These are phyloP conservation scores for Vaccinium corymbosum DNA, from an alignment of 148 eudicot genomes.

Conservation along the genomic window DNA sequence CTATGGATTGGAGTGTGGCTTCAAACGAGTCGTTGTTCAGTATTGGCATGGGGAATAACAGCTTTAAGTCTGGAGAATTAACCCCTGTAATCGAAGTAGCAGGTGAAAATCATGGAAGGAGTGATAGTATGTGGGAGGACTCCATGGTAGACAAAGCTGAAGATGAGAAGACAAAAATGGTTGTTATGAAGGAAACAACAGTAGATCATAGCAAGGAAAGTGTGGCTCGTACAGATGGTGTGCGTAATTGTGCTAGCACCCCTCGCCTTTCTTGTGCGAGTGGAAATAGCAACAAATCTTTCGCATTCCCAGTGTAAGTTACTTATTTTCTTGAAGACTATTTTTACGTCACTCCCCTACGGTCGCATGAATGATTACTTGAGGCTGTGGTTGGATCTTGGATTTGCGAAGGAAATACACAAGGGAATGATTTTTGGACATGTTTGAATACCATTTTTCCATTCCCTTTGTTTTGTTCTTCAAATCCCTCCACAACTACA, in stretches of 20 bases:
- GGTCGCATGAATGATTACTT: not conserved
- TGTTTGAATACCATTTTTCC: not conserved
- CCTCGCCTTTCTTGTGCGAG: slow-evolving; percentile 37
- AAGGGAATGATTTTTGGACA: not conserved
- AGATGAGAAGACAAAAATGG: slow-evolving; percentile 1
- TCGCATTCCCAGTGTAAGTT: slow-evolving; percentile 54
- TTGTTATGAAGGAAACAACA: not conserved
- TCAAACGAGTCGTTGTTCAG: slow-evolving; percentile 55
- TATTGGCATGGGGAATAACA: slow-evolving; percentile 46
- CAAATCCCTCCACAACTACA: not conserved
- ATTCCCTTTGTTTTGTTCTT: not conserved
- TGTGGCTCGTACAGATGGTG: slow-evolving; percentile 4
- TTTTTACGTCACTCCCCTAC: not conserved
- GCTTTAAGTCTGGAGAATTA: slow-evolving; percentile 40
- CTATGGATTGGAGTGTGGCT: slow-evolving; percentile 42
- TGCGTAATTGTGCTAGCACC: slow-evolving; percentile 20
- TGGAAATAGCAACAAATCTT: slow-evolving; percentile 35
- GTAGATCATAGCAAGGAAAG: not conserved
- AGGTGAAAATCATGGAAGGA: slow-evolving; percentile 22
- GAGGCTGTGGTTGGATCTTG: not conserved
- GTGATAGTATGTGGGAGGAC: slow-evolving; percentile 10
- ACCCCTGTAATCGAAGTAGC: slow-evolving; percentile 27
- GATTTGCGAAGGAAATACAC: not conserved
- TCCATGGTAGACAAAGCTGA: not conserved
- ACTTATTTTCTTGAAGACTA: not conserved